These are phyloP conservation scores for Penicillium sp. DNA, from an alignment of 2,329 filamentous ascomycete species.

Conservation along the genomic window DNA sequence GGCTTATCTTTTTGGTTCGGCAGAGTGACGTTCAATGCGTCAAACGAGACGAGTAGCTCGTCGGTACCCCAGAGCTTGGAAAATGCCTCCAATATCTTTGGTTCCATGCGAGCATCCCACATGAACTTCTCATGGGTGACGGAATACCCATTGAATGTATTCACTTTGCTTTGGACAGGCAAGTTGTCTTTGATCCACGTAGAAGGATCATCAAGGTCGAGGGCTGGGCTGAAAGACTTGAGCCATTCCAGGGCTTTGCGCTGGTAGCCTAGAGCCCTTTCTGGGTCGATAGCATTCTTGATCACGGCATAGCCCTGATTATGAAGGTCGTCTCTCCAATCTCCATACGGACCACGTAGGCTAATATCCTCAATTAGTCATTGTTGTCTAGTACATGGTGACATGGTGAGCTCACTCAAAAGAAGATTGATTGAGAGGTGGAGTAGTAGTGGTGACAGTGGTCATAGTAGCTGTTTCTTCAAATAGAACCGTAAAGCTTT, in stretches of 20 bases:
- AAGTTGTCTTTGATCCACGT: slow-evolving; percentile 20
- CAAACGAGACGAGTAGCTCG: slow-evolving; percentile 23
- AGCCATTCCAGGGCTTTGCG: slow-evolving; percentile 24
- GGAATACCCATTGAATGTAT: slow-evolving; percentile 19
- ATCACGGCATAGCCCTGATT: slow-evolving; percentile 19
- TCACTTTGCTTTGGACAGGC: slow-evolving; percentile 17
- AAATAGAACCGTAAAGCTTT: neutral
- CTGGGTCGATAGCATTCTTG: slow-evolving; percentile 18
- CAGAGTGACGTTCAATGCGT: slow-evolving; percentile 22
- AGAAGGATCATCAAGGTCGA: slow-evolving; percentile 18
- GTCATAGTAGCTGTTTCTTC: neutral
- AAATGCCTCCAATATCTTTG: slow-evolving; percentile 20
- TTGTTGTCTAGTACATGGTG: neutral
- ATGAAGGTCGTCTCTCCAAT: slow-evolving; percentile 22
- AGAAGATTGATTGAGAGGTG: slow-evolving; percentile 1
- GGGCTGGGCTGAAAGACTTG: slow-evolving; percentile 12
- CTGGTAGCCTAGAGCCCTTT: slow-evolving; percentile 20
- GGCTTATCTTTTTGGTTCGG: slow-evolving; percentile 14
- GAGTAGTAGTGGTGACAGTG: neutral
- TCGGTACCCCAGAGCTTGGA: slow-evolving; percentile 23
- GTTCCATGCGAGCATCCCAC: slow-evolving; percentile 24
- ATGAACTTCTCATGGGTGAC: slow-evolving; percentile 25
- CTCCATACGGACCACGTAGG: slow-evolving; percentile 6
- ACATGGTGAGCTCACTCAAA: neutral
- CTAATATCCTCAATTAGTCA: neutral